A percentile compares a stretch with the other conserved stretches of the same genome.
phyloP scores from a whole-genome alignment of 257 asterid species.

The Ligustrum vulgare region DNA sequence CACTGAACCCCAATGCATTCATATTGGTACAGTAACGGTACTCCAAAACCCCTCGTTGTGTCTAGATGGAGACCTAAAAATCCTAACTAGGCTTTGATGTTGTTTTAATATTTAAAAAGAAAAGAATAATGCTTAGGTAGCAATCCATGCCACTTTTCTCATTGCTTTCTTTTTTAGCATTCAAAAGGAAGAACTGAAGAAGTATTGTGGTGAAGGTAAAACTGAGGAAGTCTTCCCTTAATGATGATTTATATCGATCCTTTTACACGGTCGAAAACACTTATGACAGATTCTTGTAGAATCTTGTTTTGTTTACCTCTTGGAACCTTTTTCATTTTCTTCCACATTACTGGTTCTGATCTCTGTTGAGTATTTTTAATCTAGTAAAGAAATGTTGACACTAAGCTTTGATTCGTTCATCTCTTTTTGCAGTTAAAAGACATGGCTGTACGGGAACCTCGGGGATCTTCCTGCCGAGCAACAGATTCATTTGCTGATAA shows the following conservation, averaged over 20 bases:
- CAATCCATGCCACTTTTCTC: too few species aligned
- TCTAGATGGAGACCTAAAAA: too few species aligned
- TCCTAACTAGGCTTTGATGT: too few species aligned
- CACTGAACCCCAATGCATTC: too few species aligned
- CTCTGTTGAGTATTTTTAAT: not conserved
- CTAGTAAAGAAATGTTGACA: constrained; percentile 5
- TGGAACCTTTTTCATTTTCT: not conserved
- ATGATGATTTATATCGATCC: not conserved
- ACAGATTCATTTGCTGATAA: constrained; percentile 41
- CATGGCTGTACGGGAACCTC: constrained; percentile 45
- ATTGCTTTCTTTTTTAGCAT: too few species aligned
- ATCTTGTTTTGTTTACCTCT: not conserved
- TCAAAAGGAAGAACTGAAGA: too few species aligned
- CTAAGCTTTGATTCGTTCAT: constrained; percentile 10
- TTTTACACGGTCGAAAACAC: not conserved
- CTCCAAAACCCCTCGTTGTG: too few species aligned
- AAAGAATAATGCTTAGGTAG: too few species aligned
- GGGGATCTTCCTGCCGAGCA: constrained; percentile 47
- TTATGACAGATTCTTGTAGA: not conserved
- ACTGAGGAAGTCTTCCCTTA: not conserved
- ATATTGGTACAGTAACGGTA: too few species aligned
- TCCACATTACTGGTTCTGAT: not conserved
- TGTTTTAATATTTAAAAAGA: too few species aligned
- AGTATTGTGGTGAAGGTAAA: not conserved
- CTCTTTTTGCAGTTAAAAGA: constrained; percentile 49